Evolutionary conservation across 176 grass and related monocot genomes (phyloP).

Genomic region (Alloteropsis semialata): DNA sequence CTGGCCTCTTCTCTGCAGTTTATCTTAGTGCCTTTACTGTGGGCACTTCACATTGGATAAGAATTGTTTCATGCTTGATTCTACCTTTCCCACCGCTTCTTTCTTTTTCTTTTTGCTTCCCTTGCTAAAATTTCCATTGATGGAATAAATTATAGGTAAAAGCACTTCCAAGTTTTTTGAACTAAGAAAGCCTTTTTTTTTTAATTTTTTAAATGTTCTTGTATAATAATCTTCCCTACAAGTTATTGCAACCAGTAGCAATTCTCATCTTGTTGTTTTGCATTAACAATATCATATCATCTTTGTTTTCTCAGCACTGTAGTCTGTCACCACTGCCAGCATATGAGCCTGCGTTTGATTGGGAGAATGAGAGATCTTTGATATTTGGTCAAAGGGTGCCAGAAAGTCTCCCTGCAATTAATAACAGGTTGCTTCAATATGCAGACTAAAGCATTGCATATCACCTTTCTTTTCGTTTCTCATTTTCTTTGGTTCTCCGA

Average conservation of each 20-base stretch:
- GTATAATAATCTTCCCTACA: neutral
- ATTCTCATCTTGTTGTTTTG: constrained; percentile 23
- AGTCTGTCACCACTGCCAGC: constrained; percentile 79
- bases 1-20: neutral
- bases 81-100: neutral
- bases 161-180: constrained; percentile 27
- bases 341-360: constrained; percentile 98
- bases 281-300: constrained; percentile 18
- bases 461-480: neutral
- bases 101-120: constrained; percentile 4
- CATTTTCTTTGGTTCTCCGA: neutral
- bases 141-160: constrained; percentile 22
- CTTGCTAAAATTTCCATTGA: neutral
- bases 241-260: neutral
- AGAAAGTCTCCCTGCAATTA: constrained; percentile 69
- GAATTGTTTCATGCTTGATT: constrained; percentile 10
- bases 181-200: neutral
- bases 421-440: constrained; percentile 66
- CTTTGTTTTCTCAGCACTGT: constrained; percentile 73
- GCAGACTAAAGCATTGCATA: constrained; percentile 16
- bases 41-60: neutral
- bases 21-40: neutral
- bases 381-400: constrained; percentile 93
- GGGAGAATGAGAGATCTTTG: constrained; percentile 97
- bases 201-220: neutral